A percentile compares a stretch with the other conserved stretches of the same genome.
These are phyloP conservation scores for Exutisphaerella laricina DNA, from an alignment of 2,329 filamentous ascomycete species.

Conservation along the genomic window DNA sequence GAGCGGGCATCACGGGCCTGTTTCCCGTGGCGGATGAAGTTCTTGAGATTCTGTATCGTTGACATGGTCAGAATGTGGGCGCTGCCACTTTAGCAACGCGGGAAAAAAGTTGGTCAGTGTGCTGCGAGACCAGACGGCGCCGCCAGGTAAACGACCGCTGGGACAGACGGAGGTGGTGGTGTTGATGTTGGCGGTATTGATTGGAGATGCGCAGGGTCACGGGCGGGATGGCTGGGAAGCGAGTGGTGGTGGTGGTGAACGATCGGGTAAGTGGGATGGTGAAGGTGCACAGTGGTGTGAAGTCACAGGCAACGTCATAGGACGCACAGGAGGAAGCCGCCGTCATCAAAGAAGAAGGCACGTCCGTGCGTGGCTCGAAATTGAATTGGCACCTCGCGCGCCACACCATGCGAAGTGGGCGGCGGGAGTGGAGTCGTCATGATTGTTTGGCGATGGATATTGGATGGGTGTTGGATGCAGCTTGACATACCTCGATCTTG, in stretches of 20 bases:
- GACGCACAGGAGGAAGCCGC: background rate
- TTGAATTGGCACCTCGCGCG: no score
- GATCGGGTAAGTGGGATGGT: background rate
- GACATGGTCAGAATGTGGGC: conserved; percentile 46
- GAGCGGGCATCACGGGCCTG: conserved; percentile 69
- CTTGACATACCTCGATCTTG: background rate
- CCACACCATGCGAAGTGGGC: background rate
- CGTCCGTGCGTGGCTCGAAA: no score
- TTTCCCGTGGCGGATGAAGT: conserved; percentile 97
- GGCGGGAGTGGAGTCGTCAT: background rate
- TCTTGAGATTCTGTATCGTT: conserved; percentile 91
- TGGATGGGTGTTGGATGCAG: background rate
- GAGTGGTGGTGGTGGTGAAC: background rate
- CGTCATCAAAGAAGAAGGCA: no score
- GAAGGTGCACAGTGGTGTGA: background rate
- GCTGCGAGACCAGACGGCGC: no score
- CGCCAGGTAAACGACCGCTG: background rate
- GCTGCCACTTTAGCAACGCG: background rate
- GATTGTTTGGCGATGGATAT: background rate
- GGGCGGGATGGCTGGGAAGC: background rate
- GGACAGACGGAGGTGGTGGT: background rate
- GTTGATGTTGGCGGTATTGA: background rate
- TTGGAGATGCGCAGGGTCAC: background rate
- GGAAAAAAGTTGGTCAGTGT: background rate
- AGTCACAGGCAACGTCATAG: background rate